Evolutionary conservation across 208 protist species (phyloP), one percentile per base, ranked within the genome.

Genomic region (Leishmania martiniquensis): DNA sequence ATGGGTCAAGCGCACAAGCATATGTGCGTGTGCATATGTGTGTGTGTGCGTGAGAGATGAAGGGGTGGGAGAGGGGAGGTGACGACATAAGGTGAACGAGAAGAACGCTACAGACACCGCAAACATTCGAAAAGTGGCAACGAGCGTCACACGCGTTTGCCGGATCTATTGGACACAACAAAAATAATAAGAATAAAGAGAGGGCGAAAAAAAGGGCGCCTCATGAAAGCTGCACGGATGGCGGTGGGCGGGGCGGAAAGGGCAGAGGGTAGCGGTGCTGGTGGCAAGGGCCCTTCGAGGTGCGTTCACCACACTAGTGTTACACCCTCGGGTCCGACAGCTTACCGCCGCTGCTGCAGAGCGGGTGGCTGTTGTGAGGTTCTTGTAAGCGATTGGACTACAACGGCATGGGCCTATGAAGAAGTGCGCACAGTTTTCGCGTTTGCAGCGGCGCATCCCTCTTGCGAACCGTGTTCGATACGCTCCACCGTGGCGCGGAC

Each of bases 401-500:
- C 39, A 77, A 76, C 62, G 37, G 49, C 44, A 67, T 29, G 55
- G 37, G 32, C 52, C 66, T 59, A 59, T n/a, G 25, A 72, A 44
- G 20, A 22, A 32, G 68, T 44, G 13, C 37, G 17, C n/a, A 15
- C 12, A n/a, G 20, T 22, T 57, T 15, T 44, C 70, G 29, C 10
- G 20, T 72, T 49, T 9, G 59, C 12, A 32, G 47, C 4, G 65
- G 22, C 15, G n/a, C 20, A 44, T 49, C 32, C 72, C 25, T 78
- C 67, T 49, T 78, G 66, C 7, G 77, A 51, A 29, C 69, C 76
- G 37, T 59, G 60, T 25, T 82, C 66, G 60, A 89, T 93, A 15
- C 76, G 72, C 62, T 85, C 44, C 51, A 81, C 83, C 10, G 80
- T 76, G 2, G 74, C 72, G 29, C 81, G 75, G 29, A 85, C 78